Percentiles rank a stretch among this genome's conserved stretches.
Conservation (phyloP, 2,329 filamentous ascomycete species). For the Penicillium expansum region DNA sequence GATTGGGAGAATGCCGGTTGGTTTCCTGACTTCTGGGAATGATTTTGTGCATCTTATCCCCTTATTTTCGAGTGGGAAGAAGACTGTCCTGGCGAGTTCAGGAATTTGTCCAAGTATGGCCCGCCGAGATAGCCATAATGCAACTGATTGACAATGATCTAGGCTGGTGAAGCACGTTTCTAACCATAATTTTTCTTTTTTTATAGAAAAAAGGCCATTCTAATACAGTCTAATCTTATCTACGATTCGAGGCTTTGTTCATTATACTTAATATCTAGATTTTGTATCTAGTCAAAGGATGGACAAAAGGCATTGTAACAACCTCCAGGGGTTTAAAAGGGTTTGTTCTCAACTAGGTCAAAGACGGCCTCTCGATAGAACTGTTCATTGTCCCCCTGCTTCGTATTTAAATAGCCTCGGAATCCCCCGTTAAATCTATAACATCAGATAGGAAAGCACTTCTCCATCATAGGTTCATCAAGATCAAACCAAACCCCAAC, state of each 20-base stretch:
- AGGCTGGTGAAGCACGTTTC: too few species aligned
- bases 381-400: not conserved
- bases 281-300: not conserved
- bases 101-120: slow-evolving; percentile 30
- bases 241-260: not conserved
- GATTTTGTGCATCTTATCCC: slow-evolving; percentile 25
- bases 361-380: not conserved
- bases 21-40: slow-evolving; percentile 32
- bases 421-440: not conserved
- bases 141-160: slow-evolving; percentile 28
- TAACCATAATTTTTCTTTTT: too few species aligned
- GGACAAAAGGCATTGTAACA: not conserved
- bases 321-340: not conserved
- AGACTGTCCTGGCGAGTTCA: slow-evolving; percentile 30
- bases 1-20: slow-evolving; percentile 30
- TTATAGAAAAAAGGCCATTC: too few species aligned
- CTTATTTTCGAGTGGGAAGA: slow-evolving; percentile 23
- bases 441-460: not conserved
- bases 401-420: not conserved
- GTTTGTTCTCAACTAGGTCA: not conserved
- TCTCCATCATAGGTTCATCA: not conserved
- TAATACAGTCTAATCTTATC: too few species aligned
- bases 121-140: slow-evolving; percentile 29
- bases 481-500: not conserved
- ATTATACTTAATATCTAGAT: not conserved